phyloP scores from a whole-genome alignment of 2,329 filamentous ascomycete species.

The Aspergillus neotritici region DNA sequence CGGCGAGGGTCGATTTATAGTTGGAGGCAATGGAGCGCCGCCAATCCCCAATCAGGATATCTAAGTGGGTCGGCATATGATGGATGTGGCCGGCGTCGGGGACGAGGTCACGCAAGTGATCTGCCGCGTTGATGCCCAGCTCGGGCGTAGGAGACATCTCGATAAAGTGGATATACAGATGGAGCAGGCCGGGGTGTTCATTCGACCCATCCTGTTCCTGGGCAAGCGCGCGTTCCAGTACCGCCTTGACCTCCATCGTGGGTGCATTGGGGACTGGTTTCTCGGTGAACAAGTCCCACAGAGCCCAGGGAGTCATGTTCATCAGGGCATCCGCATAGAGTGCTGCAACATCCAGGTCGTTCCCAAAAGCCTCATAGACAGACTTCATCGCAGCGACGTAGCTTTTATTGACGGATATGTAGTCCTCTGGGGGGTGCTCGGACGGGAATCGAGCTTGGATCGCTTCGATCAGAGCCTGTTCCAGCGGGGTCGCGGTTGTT shows the following conservation, averaged over 20 bases:
- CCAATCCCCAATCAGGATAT: constrained; percentile 66
- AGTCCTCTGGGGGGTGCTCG: constrained; percentile 43
- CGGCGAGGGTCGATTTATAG: constrained; percentile 56
- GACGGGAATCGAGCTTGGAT: constrained; percentile 56
- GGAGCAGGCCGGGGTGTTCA: constrained; percentile 62
- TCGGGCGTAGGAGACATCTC: constrained; percentile 67
- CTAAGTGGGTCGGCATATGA: constrained; percentile 71
- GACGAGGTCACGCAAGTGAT: no score
- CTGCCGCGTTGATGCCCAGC: constrained; percentile 54
- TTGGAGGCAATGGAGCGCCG: constrained; percentile 60
- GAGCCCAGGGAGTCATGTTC: constrained; percentile 59
- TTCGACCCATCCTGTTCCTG: constrained; percentile 43
- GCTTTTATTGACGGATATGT: constrained; percentile 47
- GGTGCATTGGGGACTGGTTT: constrained; percentile 49
- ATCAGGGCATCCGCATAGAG: constrained; percentile 61
- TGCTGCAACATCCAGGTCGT: constrained; percentile 56
- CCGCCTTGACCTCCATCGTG: constrained; percentile 51
- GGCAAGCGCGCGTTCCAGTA: constrained; percentile 54
- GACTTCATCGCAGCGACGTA: constrained; percentile 58
- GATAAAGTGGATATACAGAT: constrained; percentile 70
- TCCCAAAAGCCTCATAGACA: constrained; percentile 47
- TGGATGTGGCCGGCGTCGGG: constrained; percentile 63
- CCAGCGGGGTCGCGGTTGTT: constrained; percentile 42
- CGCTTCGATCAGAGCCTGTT: constrained; percentile 58
- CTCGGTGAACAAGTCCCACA: constrained; percentile 58